Conservation (phyloP, 202 grass and related monocot genomes). For the Schoenoplectus tabernaemontani region DNA sequence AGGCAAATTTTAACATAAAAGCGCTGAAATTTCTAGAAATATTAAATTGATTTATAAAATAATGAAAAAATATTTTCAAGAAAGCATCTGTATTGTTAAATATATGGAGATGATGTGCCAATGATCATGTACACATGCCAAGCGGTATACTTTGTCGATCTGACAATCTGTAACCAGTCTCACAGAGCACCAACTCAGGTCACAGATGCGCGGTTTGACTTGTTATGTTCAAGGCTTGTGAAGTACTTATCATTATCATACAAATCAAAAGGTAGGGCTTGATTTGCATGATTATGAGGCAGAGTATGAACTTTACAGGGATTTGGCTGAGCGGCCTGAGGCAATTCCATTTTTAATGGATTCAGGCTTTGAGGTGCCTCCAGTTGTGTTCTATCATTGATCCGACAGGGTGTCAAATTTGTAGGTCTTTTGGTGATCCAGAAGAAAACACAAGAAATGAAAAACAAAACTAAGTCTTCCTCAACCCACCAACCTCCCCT, state of each 20-base stretch:
- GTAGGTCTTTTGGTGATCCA: background rate
- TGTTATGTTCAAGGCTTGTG: constrained; percentile 68
- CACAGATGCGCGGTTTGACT: constrained; percentile 73
- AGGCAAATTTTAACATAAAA: no score
- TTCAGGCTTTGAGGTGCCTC: constrained; percentile 45
- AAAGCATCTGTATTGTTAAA: no score
- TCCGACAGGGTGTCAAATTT: background rate
- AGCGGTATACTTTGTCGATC: constrained; percentile 77
- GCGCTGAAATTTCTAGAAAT: no score
- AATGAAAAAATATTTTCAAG: no score
- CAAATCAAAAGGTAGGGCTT: constrained; percentile 75
- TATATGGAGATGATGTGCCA: constrained; percentile 58
- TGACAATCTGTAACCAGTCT: constrained; percentile 56
- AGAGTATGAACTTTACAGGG: constrained; percentile 75
- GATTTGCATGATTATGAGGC: constrained; percentile 95
- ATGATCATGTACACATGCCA: constrained; percentile 89
- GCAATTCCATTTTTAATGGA: constrained; percentile 82
- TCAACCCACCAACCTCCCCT: background rate
- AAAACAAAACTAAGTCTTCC: background rate
- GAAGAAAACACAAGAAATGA: background rate
- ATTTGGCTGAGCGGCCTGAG: constrained; percentile 56
- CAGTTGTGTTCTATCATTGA: constrained; percentile 69
- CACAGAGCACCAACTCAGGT: constrained; percentile 39
- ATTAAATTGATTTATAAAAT: no score
- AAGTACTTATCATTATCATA: constrained; percentile 97